Conservation (phyloP, 2,329 filamentous ascomycete species). For the Ascochyta lentis region DNA sequence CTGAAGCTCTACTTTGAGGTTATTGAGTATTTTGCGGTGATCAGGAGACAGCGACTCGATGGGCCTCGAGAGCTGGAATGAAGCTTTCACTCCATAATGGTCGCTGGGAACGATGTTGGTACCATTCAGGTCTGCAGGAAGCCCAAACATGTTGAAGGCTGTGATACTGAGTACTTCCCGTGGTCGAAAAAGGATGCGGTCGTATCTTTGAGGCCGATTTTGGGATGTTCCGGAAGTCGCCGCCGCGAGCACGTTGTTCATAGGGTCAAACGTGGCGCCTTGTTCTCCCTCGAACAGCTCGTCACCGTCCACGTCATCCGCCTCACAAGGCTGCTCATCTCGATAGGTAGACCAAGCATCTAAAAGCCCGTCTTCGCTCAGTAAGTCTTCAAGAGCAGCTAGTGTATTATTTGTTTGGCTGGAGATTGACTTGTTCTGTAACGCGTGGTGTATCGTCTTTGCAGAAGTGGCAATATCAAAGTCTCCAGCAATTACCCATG, state of each 20-base stretch:
- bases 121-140: conserved; percentile 39
- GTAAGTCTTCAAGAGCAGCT: conserved; percentile 54
- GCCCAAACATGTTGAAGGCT: conserved; percentile 66
- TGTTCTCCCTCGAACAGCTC: conserved; percentile 64
- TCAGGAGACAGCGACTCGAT: neutral
- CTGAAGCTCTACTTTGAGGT: conserved; percentile 21
- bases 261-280: conserved; percentile 70
- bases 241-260: conserved; percentile 62
- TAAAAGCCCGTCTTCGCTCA: conserved; percentile 56
- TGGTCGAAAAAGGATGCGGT: conserved; percentile 64
- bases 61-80: conserved; percentile 40
- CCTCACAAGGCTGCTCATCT: conserved; percentile 53
- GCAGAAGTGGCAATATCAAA: conserved; percentile 69
- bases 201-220: conserved; percentile 69
- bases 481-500: conserved; percentile 68
- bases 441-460: conserved; percentile 61
- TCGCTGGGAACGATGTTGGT: conserved; percentile 43
- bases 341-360: conserved; percentile 62
- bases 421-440: conserved; percentile 62
- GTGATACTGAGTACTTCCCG: conserved; percentile 50
- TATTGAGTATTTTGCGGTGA: conserved; percentile 8
- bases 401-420: conserved; percentile 55
- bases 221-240: conserved; percentile 62
- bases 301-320: conserved; percentile 29
- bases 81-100: conserved; percentile 62